Evolutionary conservation across 805 yeast genomes (phyloP).

Genomic region (Myxozyma monticola): DNA sequence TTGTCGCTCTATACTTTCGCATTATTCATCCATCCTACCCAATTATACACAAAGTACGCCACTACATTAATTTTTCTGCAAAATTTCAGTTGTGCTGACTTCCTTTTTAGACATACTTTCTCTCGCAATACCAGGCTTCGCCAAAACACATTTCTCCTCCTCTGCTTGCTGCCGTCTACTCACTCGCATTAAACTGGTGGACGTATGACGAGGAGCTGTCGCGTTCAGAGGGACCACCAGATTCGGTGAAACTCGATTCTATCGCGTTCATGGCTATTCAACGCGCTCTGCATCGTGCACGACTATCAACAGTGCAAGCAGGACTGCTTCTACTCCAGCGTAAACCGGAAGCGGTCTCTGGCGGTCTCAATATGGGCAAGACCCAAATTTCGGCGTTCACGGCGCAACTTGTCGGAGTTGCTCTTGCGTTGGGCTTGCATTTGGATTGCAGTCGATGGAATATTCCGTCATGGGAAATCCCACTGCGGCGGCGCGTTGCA

Average conservation of each 20-base stretch:
- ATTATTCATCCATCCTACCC: conserved; percentile 36
- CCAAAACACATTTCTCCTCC: conserved; percentile 32
- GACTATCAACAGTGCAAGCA: conserved; percentile 43
- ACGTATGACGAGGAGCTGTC: conserved; percentile 31
- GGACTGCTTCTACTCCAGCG: conserved; percentile 38
- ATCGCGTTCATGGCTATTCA: conserved; percentile 30
- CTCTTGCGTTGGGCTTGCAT: conserved; percentile 34
- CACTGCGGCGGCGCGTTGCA: conserved; percentile 34
- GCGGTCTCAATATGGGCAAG: conserved; percentile 19
- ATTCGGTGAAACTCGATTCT: conserved; percentile 23
- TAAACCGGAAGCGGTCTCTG: conserved; percentile 20
- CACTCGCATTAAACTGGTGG: conserved; percentile 35
- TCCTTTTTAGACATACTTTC: conserved; percentile 18
- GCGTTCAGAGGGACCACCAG: conserved; percentile 27
- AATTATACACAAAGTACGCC: conserved; percentile 31
- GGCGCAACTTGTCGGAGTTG: conserved; percentile 34
- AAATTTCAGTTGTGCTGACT: too few relatives aligned
- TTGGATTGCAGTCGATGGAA: conserved; percentile 35
- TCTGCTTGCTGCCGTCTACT: conserved; percentile 34
- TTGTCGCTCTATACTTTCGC: conserved; percentile 31
- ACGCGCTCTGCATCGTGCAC: conserved; percentile 34
- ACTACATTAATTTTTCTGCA: background rate
- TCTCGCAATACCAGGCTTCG: conserved; percentile 23
- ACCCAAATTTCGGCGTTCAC: conserved; percentile 33
- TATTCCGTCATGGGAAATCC: conserved; percentile 37